phyloP scores from a whole-genome alignment of 2,329 filamentous ascomycete genomes.

The Periglandula ipomoeae region DNA sequence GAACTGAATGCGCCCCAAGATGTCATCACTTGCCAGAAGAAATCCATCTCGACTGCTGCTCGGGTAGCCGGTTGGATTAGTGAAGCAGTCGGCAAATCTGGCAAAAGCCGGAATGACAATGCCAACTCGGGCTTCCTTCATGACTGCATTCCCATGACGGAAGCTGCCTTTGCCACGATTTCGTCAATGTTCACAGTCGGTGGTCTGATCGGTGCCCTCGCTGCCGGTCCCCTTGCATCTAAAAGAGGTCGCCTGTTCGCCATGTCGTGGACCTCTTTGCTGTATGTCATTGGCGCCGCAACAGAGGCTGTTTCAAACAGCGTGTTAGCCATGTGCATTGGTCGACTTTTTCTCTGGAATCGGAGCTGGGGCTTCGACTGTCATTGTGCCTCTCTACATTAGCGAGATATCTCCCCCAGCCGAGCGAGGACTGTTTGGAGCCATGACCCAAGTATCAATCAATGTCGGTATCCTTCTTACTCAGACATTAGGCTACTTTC shows the following conservation, averaged over 20 bases:
- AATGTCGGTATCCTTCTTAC: constrained; percentile 82
- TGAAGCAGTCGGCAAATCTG: constrained; percentile 13
- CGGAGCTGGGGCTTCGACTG: constrained; percentile 79
- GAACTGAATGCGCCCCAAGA: constrained; percentile 93
- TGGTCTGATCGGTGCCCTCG: constrained; percentile 73
- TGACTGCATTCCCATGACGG: constrained; percentile 82
- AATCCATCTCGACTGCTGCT: constrained; percentile 26
- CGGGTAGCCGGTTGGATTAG: constrained; percentile 20
- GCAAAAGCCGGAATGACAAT: constrained; percentile 12
- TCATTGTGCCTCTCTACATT: constrained; percentile 91
- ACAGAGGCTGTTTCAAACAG: constrained; percentile 64
- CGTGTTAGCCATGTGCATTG: constrained; percentile 59
- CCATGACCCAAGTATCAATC: constrained; percentile 86
- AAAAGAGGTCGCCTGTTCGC: constrained; percentile 64
- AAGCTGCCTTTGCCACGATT: constrained; percentile 72
- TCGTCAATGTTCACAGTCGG: constrained; percentile 89
- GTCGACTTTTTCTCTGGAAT: constrained; percentile 73
- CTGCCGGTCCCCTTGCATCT: constrained; percentile 70
- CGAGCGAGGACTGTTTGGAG: constrained; percentile 69
- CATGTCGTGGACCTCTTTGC: constrained; percentile 67
- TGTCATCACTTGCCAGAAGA: constrained; percentile 76
- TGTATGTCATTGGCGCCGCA: constrained; percentile 67
- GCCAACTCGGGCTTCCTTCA: constrained; percentile 34
- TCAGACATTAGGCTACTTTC: constrained; percentile 77
- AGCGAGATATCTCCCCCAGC: constrained; percentile 76